Evolutionary conservation across 768 basidiomycete species (phyloP), one percentile per base, ranked within the genome.

Genomic region (Hirschioporus abietinus): DNA sequence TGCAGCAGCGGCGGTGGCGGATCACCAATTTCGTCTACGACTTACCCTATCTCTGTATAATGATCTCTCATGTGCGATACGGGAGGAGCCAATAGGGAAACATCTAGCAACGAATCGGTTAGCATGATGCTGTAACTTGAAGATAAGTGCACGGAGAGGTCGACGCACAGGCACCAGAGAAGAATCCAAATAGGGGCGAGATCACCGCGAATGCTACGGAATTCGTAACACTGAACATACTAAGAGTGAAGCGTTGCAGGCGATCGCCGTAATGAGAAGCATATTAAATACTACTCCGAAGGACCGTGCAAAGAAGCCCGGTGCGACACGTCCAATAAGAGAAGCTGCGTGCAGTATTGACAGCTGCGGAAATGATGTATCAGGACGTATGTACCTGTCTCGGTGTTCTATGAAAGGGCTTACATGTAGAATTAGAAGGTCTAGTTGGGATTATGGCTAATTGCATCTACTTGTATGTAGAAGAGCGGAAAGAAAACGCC

Each of bases 351-450:
- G 88, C 24, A 87, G 69, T 25, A 88, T 79, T 0, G 82, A 78
- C 35, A 88, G 71, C 81, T 86, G 64, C 34, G 57, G 64, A 61
- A 1, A 52, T 64, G 42, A n/a, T 15, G 20, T 5, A 52, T 52
- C 42, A 52, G 20, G 12, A 15, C 12, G 2, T 10, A 52, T 52
- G 12, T 30, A 30, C 8, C 30, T 30, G 30, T n/a, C n/a, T n/a
- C n/a, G n/a, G n/a, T n/a, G 30, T 30, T 30, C 42, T 6, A 7
- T 27, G 58, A 34, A 52, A 66, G 26, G 64, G 74, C 76, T 30
- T 66, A 87, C 87, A 81, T 81, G 67, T 87, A 87, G 67, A 88
- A 88, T 0, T 87, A 83, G 5, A 88, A 75, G n/a, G 72, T 75
- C 9, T 78, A 72, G 18, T 76, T 72, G 52, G 84, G 77, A 0